These are phyloP conservation scores for Bryum argenteum DNA, from an alignment of 225 moss, liverwort and hornwort genomes.

Conservation along the genomic window DNA sequence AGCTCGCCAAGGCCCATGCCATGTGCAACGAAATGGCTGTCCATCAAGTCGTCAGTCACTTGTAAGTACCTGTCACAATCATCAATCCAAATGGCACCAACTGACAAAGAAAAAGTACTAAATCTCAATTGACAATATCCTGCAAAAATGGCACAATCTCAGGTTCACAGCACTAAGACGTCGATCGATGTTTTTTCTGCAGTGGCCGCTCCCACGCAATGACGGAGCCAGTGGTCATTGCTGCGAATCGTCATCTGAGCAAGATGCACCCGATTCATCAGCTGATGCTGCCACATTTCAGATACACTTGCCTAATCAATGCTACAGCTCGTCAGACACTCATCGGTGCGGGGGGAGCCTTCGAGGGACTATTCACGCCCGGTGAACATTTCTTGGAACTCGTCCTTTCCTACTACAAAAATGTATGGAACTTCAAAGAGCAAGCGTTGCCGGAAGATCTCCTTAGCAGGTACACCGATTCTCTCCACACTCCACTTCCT, in stretches of 20 bases:
- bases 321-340: conserved; percentile 25
- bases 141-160: no score
- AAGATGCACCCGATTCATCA: conserved; percentile 50
- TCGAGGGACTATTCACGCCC: conserved; percentile 43
- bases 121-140: no score
- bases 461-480: conserved; percentile 18
- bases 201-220: conserved; percentile 39
- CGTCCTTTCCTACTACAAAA: conserved; percentile 39
- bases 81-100: not conserved
- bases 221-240: conserved; percentile 48
- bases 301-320: conserved; percentile 38
- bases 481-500: not conserved
- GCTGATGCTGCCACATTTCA: conserved; percentile 45
- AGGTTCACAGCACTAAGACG: not conserved
- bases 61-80: conserved; percentile 22
- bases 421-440: conserved; percentile 44
- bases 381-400: conserved; percentile 30
- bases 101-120: not conserved
- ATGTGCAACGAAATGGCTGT: conserved; percentile 35
- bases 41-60: conserved; percentile 46
- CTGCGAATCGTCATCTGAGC: conserved; percentile 46
- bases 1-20: conserved; percentile 48
- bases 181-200: not conserved
- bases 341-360: conserved; percentile 32
- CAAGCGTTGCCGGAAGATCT: conserved; percentile 52